Evolutionary conservation across 2,329 filamentous ascomycete genomes (phyloP).

Genomic region (Ophiostoma triangulosporum): DNA sequence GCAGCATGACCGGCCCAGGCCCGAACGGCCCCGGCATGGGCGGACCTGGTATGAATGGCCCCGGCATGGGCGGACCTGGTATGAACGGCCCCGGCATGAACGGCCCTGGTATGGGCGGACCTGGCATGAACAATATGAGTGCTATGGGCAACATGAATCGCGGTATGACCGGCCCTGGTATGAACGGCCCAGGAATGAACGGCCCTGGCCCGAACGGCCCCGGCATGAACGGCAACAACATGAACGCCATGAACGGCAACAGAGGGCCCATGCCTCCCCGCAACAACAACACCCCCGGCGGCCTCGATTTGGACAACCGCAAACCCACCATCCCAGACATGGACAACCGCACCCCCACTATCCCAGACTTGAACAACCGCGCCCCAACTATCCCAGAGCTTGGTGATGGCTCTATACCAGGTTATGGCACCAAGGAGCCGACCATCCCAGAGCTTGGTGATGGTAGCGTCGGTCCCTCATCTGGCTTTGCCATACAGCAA

Average conservation of each 20-base stretch:
- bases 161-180: neutral
- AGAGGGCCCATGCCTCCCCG: conserved; percentile 10
- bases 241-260: neutral
- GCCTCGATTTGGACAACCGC: neutral
- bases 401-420: neutral
- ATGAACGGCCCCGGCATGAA: conserved; percentile 13
- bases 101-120: conserved; percentile 17
- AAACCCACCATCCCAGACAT: conserved; percentile 5
- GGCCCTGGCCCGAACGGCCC: conserved; percentile 15
- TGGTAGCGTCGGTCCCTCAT: neutral
- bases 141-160: neutral
- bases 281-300: conserved; percentile 6
- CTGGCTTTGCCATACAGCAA: too few species aligned
- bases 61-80: conserved; percentile 17
- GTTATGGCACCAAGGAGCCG: too few species aligned
- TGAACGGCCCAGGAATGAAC: neutral
- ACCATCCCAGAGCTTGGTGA: neutral
- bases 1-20: too few species aligned
- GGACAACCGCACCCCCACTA: conserved; percentile 3
- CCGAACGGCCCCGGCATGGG: too few species aligned
- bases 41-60: too few species aligned
- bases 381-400: neutral
- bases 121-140: neutral
- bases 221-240: conserved; percentile 17
- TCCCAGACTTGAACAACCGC: too few species aligned